Evolutionary conservation across 2,329 filamentous ascomycete species (phyloP).

Genomic region (Sclerotinia minor): DNA sequence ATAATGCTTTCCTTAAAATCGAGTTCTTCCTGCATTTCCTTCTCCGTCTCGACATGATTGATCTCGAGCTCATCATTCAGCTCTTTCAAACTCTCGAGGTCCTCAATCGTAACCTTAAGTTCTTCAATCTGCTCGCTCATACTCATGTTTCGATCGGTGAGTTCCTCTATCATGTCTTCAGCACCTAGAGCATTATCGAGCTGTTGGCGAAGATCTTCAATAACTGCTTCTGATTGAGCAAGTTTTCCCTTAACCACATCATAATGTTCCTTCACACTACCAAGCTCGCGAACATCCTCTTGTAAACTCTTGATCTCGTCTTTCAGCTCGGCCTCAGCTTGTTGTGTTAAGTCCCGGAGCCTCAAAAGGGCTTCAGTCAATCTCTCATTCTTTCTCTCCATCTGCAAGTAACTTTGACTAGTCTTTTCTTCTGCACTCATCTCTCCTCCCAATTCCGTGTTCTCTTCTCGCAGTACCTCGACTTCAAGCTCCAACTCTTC

Average conservation of each 20-base stretch:
- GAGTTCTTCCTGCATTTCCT: conserved; percentile 90
- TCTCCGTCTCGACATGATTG: conserved; percentile 90
- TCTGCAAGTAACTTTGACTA: conserved; percentile 84
- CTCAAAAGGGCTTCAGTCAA: conserved; percentile 81
- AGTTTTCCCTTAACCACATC: conserved; percentile 72
- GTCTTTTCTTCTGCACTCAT: conserved; percentile 87
- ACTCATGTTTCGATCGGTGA: conserved; percentile 82
- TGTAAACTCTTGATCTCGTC: conserved; percentile 74
- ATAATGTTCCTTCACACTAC: conserved; percentile 66
- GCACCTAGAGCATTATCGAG: conserved; percentile 84
- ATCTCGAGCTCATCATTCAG: conserved; percentile 92
- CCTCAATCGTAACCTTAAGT: conserved; percentile 77
- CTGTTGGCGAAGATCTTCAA: conserved; percentile 86
- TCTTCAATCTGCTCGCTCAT: conserved; percentile 83
- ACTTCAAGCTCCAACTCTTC: conserved; percentile 88
- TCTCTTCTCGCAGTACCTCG: conserved; percentile 84
- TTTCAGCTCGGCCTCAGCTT: conserved; percentile 77
- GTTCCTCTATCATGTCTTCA: conserved; percentile 91
- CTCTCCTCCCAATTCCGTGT: conserved; percentile 76
- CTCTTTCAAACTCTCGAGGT: conserved; percentile 86
- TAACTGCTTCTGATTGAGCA: conserved; percentile 67
- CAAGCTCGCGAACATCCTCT: conserved; percentile 69
- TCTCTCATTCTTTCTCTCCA: conserved; percentile 87
- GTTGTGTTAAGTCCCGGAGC: conserved; percentile 82
- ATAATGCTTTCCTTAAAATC: conserved; percentile 85